Evolutionary conservation across 129 eudicot genomes (phyloP).

Genomic region (Sambucus nigra): DNA sequence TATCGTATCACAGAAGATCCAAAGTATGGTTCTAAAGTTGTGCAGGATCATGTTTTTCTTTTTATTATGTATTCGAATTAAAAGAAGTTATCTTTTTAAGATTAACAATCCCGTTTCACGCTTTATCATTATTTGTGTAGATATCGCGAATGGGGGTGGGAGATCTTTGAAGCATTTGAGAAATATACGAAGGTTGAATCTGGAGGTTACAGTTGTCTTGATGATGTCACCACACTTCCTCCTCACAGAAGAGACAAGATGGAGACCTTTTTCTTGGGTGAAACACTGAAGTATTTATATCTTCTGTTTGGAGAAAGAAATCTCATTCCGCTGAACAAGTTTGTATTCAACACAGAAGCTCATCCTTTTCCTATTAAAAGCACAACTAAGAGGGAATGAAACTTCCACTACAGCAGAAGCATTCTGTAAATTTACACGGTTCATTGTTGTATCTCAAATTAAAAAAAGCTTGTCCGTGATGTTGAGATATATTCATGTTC

Average conservation of each 20-base stretch:
- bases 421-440: constrained; percentile 9
- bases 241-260: constrained; percentile 84
- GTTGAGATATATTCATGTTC: constrained; percentile 5
- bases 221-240: constrained; percentile 84
- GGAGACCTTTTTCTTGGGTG: constrained; percentile 95
- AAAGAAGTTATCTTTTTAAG: neutral
- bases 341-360: constrained; percentile 85
- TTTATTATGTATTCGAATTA: neutral
- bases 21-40: constrained; percentile 38
- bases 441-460: constrained; percentile 16
- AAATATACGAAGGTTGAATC: constrained; percentile 77
- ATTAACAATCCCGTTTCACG: neutral
- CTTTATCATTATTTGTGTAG: constrained; percentile 28
- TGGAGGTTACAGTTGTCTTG: constrained; percentile 85
- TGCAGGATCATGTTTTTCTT: constrained; percentile 8
- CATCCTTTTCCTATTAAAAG: constrained; percentile 68
- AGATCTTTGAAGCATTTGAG: constrained; percentile 91
- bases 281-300: constrained; percentile 72
- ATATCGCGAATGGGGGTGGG: constrained; percentile 97
- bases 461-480: constrained; percentile 5
- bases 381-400: constrained; percentile 22
- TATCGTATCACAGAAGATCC: constrained; percentile 92
- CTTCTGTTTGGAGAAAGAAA: constrained; percentile 43
- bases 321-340: constrained; percentile 56
- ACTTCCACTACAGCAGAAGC: constrained; percentile 10